Evolutionary conservation across 2,329 filamentous ascomycete genomes (phyloP), one percentile per base, ranked within the genome.

Genomic region (Diaporthe nobilis): DNA sequence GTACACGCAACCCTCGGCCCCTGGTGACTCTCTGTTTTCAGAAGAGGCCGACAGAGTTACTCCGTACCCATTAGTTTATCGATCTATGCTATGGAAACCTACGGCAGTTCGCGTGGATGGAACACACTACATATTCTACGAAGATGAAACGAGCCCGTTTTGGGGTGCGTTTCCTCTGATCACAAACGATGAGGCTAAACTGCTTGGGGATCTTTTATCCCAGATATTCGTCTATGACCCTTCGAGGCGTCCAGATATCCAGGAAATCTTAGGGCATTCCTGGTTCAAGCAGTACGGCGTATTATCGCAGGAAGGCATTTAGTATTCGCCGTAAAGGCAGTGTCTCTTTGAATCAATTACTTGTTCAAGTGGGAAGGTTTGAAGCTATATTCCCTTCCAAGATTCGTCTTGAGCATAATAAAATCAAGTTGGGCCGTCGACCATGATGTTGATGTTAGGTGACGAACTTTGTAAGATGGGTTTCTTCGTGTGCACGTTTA

Each of bases 151-250:
- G 7, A 53, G 65, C 49, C 65, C 65, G 3, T 42, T 53, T 9
- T 70, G 22, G 65, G 65, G 65, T 12, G 65, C 65, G 13, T 70
- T 70, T 25, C 44, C 65, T 25, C 44, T 42, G 8, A 70, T 57
- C 17, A 42, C 15, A 28, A n/a, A 39, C n/a, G 34, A 57, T 6
- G 65, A 55, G 34, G 49, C 49, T 37, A 17, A 28, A 10, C 13
- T 55, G 7, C 65, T 55, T 4, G 22, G 10, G 37, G 67, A 71
- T 55, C 67, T 71, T 22, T 22, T 57, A 28, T 57, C 49, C 44
- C n/a, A 42, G 31, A 71, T 71, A 25, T 71, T 55, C 20, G 67
- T 71, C 49, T 71, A 71, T 55, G 49, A 71, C 25, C 49, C 49
- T 57, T 57, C 49, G 4, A 71, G 22, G 8, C 67, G 47, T 28